These are phyloP conservation scores for Solanum stenotomum DNA, from an alignment of 257 asterid species.

Conservation along the genomic window DNA sequence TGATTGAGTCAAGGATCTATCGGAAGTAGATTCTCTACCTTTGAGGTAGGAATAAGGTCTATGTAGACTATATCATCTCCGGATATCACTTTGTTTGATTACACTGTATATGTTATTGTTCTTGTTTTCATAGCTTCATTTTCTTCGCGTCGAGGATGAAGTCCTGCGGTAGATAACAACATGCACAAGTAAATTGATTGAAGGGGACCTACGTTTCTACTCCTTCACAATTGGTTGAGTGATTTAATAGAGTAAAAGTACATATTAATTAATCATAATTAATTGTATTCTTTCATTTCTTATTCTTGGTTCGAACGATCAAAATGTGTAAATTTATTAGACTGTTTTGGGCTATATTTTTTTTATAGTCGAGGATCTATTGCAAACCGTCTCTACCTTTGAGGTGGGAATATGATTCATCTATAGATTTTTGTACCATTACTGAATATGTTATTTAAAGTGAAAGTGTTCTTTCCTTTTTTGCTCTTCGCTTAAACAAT, in stretches of 20 bases:
- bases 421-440: too few relatives aligned
- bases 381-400: too few relatives aligned
- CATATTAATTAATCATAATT: background rate
- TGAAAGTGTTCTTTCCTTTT: too few relatives aligned
- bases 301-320: too few relatives aligned
- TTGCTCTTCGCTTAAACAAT: background rate
- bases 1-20: background rate
- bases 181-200: background rate
- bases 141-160: background rate
- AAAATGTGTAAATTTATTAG: too few relatives aligned
- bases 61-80: background rate
- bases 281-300: background rate
- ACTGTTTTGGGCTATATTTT: too few relatives aligned
- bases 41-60: background rate
- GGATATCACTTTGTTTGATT: background rate
- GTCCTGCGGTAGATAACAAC: background rate
- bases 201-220: background rate
- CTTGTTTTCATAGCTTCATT: background rate
- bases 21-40: fast-evolving
- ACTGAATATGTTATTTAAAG: too few relatives aligned
- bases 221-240: background rate
- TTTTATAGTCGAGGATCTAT: too few relatives aligned
- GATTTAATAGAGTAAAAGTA: background rate
- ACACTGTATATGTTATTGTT: background rate
- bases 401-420: too few relatives aligned